Percentiles rank a stretch among this genome's conserved stretches.
These are phyloP conservation scores for Glonium stellatum DNA, from an alignment of 495 filamentous ascomycete species.

Conservation along the genomic window DNA sequence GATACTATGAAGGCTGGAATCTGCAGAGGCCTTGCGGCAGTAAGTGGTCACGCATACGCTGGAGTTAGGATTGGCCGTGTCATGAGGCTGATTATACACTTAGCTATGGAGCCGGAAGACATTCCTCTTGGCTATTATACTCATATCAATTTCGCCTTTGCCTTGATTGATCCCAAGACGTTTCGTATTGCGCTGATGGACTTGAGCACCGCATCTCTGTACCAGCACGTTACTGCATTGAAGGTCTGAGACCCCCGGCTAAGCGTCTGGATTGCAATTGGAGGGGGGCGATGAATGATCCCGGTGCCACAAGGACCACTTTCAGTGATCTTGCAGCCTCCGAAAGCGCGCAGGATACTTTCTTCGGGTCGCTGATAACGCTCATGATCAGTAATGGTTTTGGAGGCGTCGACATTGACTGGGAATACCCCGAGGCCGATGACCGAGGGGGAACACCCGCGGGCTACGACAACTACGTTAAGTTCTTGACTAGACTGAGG, in stretches of 20 bases:
- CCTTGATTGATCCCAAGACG: conserved; percentile 18
- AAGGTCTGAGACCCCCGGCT: not conserved
- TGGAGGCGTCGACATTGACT: conserved; percentile 42
- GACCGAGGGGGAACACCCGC: conserved; percentile 41
- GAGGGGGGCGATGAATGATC: no score
- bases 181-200: not conserved
- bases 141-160: conserved; percentile 45
- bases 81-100: no score
- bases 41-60: no score
- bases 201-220: not conserved
- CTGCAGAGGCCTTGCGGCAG: no score
- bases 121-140: conserved; percentile 33
- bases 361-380: no score
- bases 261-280: not conserved
- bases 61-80: conserved; percentile 11
- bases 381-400: no score
- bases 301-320: no score
- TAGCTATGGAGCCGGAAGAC: conserved; percentile 6
- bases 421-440: conserved; percentile 38
- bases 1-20: conserved; percentile 15
- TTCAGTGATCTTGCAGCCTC: no score
- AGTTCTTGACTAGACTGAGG: no score
- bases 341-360: no score
- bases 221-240: not conserved
- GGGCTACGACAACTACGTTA: conserved; percentile 36